Percentiles rank a stretch among this genome's conserved stretches.
Conservation (phyloP, 169 alveolate genomes). For the Amoebophrya sp. region DNA sequence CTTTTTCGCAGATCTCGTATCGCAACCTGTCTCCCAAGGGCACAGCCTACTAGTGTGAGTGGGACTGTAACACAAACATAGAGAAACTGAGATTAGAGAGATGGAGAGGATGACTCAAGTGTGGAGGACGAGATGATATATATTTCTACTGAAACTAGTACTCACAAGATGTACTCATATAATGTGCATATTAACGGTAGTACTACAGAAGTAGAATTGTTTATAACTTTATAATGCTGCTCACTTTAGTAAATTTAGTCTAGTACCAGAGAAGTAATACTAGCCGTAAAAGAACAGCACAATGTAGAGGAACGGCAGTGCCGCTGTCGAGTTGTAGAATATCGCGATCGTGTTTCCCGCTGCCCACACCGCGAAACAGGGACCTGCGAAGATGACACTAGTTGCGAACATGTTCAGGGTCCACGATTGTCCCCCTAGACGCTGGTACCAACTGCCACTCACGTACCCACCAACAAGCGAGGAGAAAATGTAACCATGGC, state of each 20-base stretch:
- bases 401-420: conserved; percentile 34
- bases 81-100: no score
- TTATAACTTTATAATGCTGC: no score
- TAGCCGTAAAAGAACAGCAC: not conserved
- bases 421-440: conserved; percentile 28
- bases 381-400: conserved; percentile 4
- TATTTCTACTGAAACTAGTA: no score
- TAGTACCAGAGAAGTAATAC: no score
- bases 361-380: conserved; percentile 29
- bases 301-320: conserved; percentile 28
- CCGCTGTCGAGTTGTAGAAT: conserved; percentile 24
- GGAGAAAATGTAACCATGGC: not conserved
- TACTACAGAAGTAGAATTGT: no score
- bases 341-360: conserved; percentile 15
- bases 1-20: not conserved
- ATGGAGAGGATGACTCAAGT: no score
- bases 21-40: conserved; percentile 19
- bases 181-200: no score
- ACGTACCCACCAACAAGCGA: conserved; percentile 24
- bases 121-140: no score
- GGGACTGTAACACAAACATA: conserved; percentile 30
- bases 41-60: conserved; percentile 23
- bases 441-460: conserved; percentile 1
- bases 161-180: no score
- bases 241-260: no score